Evolutionary conservation across 257 asterid species (phyloP).

Genomic region (Fraxinus excelsior): DNA sequence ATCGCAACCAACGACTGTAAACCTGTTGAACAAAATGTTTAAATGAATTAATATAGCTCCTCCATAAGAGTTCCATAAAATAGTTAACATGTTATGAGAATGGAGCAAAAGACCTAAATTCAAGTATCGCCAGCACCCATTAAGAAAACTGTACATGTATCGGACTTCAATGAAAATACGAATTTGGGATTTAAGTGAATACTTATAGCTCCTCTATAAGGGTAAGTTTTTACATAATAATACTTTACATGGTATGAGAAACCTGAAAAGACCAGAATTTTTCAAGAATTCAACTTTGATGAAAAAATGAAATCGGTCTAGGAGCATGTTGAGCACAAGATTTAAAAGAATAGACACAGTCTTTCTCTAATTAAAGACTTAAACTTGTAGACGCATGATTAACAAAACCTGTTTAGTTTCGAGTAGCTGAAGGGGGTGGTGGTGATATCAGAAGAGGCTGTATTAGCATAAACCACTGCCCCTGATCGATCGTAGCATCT

Average conservation of each 20-base stretch:
- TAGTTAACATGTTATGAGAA: background rate
- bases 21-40: conserved; percentile 15
- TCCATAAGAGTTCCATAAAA: too few species aligned
- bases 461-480: background rate
- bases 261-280: background rate
- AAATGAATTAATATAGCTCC: too few species aligned
- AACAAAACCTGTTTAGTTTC: conserved; percentile 33
- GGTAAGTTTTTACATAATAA: too few species aligned
- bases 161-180: too few species aligned
- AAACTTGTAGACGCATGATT: background rate
- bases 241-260: background rate
- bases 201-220: too few species aligned
- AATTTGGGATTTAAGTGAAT: too few species aligned
- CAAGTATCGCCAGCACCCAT: too few species aligned
- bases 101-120: background rate
- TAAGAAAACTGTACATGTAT: too few species aligned
- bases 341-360: too few species aligned
- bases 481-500: conserved; percentile 50
- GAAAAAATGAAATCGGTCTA: too few species aligned
- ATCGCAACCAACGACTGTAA: conserved; percentile 68
- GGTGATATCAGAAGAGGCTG: conserved; percentile 34
- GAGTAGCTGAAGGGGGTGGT: conserved; percentile 57
- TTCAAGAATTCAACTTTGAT: too few species aligned
- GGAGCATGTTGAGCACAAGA: too few species aligned
- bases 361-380: background rate